Conservation (phyloP, 2,329 filamentous ascomycete genomes). For the Arthrobotrys sinensis region DNA sequence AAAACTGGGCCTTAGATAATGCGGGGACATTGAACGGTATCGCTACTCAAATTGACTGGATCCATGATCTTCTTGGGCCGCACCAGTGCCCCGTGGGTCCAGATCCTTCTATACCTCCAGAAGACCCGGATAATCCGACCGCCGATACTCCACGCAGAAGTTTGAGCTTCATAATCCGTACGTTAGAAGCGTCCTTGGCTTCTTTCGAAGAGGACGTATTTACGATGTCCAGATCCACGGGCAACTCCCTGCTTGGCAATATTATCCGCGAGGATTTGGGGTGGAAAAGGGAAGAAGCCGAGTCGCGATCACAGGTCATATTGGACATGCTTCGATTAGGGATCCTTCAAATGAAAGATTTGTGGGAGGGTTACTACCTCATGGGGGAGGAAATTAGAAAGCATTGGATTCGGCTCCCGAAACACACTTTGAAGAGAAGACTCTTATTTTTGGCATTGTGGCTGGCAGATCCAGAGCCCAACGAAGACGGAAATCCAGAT, state of each 20-base stretch:
- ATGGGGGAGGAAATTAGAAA: neutral
- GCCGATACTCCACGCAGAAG: neutral
- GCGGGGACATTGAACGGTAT: neutral
- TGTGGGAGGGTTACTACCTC: neutral
- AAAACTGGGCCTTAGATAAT: neutral
- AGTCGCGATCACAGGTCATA: neutral
- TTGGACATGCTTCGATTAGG: neutral
- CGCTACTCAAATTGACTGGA: neutral
- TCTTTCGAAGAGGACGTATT: neutral
- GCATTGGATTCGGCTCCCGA: neutral
- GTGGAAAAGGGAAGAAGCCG: neutral
- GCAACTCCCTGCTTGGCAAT: neutral
- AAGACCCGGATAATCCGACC: neutral
- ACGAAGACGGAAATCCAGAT: neutral
- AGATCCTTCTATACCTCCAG: neutral
- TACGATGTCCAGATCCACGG: neutral
- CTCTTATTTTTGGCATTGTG: neutral
- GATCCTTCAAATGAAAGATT: neutral
- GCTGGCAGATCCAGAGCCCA: neutral
- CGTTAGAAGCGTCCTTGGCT: neutral
- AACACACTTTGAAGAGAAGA: neutral
- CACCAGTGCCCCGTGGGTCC: neutral
- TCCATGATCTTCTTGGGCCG: neutral
- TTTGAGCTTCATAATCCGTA: neutral
- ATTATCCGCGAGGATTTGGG: conserved; percentile 1